Conservation (phyloP, 495 filamentous ascomycete species). For the Hypoxylon trugodes region DNA sequence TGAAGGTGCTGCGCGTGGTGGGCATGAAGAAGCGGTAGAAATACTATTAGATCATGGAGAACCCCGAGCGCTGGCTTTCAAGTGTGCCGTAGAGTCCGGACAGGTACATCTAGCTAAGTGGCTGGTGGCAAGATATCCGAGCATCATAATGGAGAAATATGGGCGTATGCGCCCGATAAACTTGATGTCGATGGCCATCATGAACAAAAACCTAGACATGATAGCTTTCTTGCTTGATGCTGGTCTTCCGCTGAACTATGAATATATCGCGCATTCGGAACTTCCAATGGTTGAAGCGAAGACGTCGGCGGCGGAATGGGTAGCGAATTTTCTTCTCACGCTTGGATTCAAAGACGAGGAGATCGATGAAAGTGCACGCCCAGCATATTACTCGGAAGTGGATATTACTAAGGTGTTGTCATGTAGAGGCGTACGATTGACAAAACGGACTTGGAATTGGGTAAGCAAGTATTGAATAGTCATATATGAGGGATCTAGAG, state of each 20-base stretch:
- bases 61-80: background rate
- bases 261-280: background rate
- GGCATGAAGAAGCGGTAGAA: constrained; percentile 1
- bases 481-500: too few relatives aligned
- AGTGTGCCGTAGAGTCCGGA: background rate
- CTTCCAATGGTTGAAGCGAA: too few relatives aligned
- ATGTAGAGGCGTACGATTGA: background rate
- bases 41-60: background rate
- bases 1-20: background rate
- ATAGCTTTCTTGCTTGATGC: background rate
- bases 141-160: background rate
- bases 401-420: too few relatives aligned
- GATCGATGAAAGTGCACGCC: background rate
- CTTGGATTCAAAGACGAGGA: background rate
- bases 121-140: background rate
- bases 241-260: constrained; percentile 5
- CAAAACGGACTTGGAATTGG: background rate
- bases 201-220: background rate
- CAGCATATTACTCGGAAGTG: too few relatives aligned
- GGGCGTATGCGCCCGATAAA: background rate
- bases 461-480: background rate
- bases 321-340: background rate
- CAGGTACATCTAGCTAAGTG: background rate
- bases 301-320: background rate
- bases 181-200: too few relatives aligned